Evolutionary conservation across 2,329 filamentous ascomycete species (phyloP).

Genomic region (Pyricularia sp.): DNA sequence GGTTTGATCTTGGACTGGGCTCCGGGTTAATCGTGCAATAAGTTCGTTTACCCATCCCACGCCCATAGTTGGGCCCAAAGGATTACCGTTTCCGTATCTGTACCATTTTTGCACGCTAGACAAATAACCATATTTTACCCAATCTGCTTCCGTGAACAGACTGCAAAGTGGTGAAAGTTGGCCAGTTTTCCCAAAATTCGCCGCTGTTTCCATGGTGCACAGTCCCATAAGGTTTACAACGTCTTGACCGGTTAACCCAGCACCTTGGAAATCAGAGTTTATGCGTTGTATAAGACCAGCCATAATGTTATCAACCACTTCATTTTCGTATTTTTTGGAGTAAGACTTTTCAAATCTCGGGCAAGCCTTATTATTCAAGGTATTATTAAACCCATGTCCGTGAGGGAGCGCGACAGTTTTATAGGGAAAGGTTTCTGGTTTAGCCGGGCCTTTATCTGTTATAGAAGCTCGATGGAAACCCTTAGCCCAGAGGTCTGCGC

Average conservation of each 20-base stretch:
- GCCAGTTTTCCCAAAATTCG: constrained; percentile 35
- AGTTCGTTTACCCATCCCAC: constrained; percentile 85
- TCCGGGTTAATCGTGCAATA: constrained; percentile 64
- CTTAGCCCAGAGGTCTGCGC: constrained; percentile 64
- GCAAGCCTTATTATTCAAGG: constrained; percentile 64
- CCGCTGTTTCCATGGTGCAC: constrained; percentile 75
- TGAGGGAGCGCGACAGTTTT: constrained; percentile 63
- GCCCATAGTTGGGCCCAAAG: constrained; percentile 73
- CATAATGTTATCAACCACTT: constrained; percentile 56
- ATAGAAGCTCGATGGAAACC: constrained; percentile 55
- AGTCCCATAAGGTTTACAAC: constrained; percentile 75
- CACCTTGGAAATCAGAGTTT: constrained; percentile 58
- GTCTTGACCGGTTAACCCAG: constrained; percentile 52
- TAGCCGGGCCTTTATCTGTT: constrained; percentile 22
- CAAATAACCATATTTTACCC: constrained; percentile 73
- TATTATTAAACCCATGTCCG: constrained; percentile 61
- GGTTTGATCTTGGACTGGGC: constrained; percentile 61
- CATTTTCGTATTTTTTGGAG: constrained; percentile 38
- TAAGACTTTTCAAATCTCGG: constrained; percentile 53
- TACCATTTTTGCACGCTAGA: constrained; percentile 79
- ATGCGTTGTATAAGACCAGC: constrained; percentile 58
- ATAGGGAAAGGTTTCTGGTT: constrained; percentile 31
- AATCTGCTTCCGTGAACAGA: constrained; percentile 66
- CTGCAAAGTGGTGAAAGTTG: constrained; percentile 61
- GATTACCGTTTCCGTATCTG: constrained; percentile 66